These are phyloP conservation scores for Uromyces viciae-fabae DNA, from an alignment of 1,284 basidiomycete genomes.

Conservation along the genomic window DNA sequence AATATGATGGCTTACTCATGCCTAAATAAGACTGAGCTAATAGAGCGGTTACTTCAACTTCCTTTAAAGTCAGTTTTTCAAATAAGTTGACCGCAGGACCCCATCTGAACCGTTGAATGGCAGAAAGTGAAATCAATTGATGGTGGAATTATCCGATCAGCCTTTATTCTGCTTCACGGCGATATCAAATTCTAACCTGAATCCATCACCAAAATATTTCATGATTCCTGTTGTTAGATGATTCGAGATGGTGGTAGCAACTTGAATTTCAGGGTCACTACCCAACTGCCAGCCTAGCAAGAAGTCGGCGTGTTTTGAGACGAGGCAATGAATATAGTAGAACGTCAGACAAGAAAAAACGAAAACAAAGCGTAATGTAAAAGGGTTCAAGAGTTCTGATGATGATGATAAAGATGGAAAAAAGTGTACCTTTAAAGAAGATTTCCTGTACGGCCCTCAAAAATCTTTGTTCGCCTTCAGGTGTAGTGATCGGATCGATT, in stretches of 20 bases:
- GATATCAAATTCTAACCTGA: conserved; percentile 65
- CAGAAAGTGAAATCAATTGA: no score
- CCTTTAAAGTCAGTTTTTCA: conserved; percentile 77
- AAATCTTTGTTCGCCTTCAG: conserved; percentile 84
- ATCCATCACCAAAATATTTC: conserved; percentile 94
- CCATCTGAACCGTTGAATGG: conserved; percentile 47
- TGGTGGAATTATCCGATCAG: no score
- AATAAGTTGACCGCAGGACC: conserved; percentile 90
- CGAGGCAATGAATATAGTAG: not conserved
- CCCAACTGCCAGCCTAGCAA: conserved; percentile 88
- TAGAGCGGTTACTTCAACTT: conserved; percentile 84
- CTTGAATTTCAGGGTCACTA: conserved; percentile 96
- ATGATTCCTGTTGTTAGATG: conserved; percentile 90
- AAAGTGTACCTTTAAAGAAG: conserved; percentile 74
- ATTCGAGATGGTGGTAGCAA: conserved; percentile 94
- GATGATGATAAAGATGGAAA: not conserved
- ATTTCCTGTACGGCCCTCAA: conserved; percentile 83
- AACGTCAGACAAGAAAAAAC: no score
- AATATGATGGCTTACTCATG: conserved; percentile 70
- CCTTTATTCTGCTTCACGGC: no score
- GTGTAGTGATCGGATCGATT: conserved; percentile 85
- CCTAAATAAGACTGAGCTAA: conserved; percentile 88
- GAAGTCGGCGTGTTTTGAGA: not conserved
- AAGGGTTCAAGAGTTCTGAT: not conserved
- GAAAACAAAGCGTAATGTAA: not conserved